Evolutionary conservation across 2,329 filamentous ascomycete species (phyloP).

Genomic region (Bipolaris cookei): DNA sequence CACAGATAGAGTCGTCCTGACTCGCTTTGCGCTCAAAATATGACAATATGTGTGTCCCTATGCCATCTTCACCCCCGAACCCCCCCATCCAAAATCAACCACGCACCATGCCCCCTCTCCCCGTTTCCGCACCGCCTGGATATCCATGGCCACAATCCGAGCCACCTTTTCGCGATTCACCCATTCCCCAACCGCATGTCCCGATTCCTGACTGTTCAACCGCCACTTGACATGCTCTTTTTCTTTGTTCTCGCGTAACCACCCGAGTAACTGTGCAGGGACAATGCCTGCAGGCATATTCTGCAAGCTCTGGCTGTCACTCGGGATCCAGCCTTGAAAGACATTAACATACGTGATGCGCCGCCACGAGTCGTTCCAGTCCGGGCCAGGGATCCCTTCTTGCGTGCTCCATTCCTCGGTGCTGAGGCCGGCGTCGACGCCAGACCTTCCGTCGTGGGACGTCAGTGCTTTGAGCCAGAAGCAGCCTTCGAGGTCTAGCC

Average conservation of each 20-base stretch:
- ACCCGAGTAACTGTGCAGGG: constrained; percentile 44
- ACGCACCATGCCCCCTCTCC: constrained; percentile 39
- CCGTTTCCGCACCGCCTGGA: constrained; percentile 38
- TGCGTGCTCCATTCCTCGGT: constrained; percentile 14
- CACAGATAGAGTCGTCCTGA: neutral
- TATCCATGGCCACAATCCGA: constrained; percentile 37
- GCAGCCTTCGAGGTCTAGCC: constrained; percentile 68
- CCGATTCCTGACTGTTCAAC: constrained; percentile 27
- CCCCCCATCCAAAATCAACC: constrained; percentile 48
- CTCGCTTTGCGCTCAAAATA: neutral
- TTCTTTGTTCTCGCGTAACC: constrained; percentile 43
- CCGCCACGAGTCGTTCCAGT: constrained; percentile 54
- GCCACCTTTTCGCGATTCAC: constrained; percentile 49
- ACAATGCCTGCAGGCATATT: constrained; percentile 47
- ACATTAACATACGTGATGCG: constrained; percentile 52
- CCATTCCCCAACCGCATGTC: constrained; percentile 41
- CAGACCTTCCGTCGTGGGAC: constrained; percentile 39
- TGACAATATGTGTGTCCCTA: neutral
- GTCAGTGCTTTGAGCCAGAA: constrained; percentile 62
- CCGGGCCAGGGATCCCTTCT: constrained; percentile 29
- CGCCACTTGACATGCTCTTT: constrained; percentile 27
- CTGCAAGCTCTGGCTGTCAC: constrained; percentile 35
- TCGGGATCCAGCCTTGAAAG: constrained; percentile 55
- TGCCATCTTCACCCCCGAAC: constrained; percentile 2
- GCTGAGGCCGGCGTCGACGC: neutral